Conservation (phyloP, 2,329 filamentous ascomycete species). For the Aspergillus pseudoglaucus region DNA sequence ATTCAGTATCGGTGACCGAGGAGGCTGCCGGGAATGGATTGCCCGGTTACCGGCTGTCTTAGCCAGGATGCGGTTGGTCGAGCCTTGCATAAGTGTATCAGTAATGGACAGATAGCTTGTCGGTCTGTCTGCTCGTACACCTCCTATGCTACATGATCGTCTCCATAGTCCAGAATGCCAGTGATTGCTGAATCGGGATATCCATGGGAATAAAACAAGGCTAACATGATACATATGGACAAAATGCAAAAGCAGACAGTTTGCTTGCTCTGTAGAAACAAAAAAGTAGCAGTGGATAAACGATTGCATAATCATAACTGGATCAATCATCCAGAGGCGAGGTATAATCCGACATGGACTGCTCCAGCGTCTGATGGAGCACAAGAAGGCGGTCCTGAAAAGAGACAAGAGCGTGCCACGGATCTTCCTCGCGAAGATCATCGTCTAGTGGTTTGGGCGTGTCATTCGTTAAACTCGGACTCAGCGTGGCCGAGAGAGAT, state of each 20-base stretch:
- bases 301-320: not conserved
- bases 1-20: too few relatives aligned
- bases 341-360: slow-evolving; percentile 9
- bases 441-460: slow-evolving; percentile 7
- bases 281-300: not conserved
- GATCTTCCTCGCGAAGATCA: slow-evolving; percentile 2
- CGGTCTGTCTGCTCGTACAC: too few relatives aligned
- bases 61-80: too few relatives aligned
- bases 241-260: not conserved
- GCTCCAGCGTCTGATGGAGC: slow-evolving; percentile 14
- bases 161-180: not conserved
- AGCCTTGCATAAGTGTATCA: too few relatives aligned
- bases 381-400: slow-evolving; percentile 13
- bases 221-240: slow-evolving; percentile 4
- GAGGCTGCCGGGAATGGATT: too few relatives aligned
- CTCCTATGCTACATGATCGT: not conserved
- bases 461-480: slow-evolving; percentile 7
- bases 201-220: not conserved
- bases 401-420: slow-evolving; percentile 11
- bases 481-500: slow-evolving; percentile 13
- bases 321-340: slow-evolving; percentile 7
- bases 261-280: not conserved
- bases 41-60: too few relatives aligned
- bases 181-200: not conserved
- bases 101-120: too few relatives aligned